Conservation (phyloP, 768 basidiomycete genomes). For the Inosperma sp. region DNA sequence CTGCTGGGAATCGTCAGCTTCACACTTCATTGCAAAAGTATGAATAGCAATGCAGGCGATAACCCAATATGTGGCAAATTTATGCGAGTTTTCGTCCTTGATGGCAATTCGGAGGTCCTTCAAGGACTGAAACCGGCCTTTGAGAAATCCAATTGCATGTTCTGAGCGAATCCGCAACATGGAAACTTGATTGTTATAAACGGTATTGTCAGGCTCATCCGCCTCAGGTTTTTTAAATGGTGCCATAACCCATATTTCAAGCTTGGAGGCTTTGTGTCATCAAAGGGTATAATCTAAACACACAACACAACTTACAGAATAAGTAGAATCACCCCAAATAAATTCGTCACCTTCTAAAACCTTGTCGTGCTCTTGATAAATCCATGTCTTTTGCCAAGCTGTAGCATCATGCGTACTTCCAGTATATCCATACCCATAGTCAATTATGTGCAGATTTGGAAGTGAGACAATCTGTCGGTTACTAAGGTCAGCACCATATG, state of each 20-base stretch:
- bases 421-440: conserved; percentile 20
- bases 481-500: no score
- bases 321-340: conserved; percentile 12
- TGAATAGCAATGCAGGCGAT: conserved; percentile 32
- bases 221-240: no score
- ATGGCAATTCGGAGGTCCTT: conserved; percentile 29
- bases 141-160: conserved; percentile 35
- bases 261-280: no score
- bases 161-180: conserved; percentile 34
- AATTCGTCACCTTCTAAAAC: conserved; percentile 11
- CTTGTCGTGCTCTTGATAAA: conserved; percentile 2
- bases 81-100: conserved; percentile 23
- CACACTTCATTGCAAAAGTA: conserved; percentile 32
- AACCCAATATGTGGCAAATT: conserved; percentile 28
- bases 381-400: conserved; percentile 12
- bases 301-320: no score
- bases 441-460: conserved; percentile 21
- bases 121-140: conserved; percentile 32
- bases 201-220: no score
- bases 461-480: conserved; percentile 21
- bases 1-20: conserved; percentile 16
- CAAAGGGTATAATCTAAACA: no score
- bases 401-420: conserved; percentile 23
- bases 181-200: no score
- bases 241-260: no score